These are phyloP conservation scores for Fusarium tupiense DNA, from an alignment of 2,329 filamentous ascomycete species.

Conservation along the genomic window DNA sequence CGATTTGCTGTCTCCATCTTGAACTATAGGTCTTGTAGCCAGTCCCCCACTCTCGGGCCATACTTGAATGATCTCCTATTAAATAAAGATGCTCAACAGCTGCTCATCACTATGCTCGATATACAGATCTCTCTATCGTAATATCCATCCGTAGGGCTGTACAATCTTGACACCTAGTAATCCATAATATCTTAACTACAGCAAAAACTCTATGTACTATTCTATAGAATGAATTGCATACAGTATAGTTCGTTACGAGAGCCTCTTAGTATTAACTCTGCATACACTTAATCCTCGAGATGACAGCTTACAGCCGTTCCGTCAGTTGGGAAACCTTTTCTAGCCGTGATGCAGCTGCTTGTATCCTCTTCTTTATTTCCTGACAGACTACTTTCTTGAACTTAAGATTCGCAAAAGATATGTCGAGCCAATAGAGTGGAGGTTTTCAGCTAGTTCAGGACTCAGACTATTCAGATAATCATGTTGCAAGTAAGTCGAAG, in stretches of 20 bases:
- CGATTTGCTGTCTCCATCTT: background rate
- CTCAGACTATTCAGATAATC: background rate
- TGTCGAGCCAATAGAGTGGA: too few species aligned
- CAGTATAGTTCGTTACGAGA: background rate
- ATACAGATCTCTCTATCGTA: background rate
- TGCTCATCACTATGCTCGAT: background rate
- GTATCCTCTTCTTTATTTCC: background rate
- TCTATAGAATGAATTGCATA: background rate
- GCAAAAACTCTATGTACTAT: too few species aligned
- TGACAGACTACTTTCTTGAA: background rate
- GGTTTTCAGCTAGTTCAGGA: background rate
- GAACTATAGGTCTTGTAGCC: too few species aligned
- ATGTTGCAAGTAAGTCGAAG: background rate
- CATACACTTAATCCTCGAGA: background rate
- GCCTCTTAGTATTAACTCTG: background rate
- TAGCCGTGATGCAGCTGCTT: background rate
- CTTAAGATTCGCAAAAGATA: background rate
- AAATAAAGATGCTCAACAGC: background rate
- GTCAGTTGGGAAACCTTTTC: background rate
- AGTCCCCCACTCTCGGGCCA: background rate
- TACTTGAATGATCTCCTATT: rapidly evolving
- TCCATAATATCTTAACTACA: too few species aligned
- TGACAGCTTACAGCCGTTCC: background rate
- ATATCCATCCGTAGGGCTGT: background rate
- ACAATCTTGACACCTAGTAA: too few species aligned